These are phyloP conservation scores for Nitzschia palea DNA, from an alignment of 108 stramenopile species.

Conservation along the genomic window DNA sequence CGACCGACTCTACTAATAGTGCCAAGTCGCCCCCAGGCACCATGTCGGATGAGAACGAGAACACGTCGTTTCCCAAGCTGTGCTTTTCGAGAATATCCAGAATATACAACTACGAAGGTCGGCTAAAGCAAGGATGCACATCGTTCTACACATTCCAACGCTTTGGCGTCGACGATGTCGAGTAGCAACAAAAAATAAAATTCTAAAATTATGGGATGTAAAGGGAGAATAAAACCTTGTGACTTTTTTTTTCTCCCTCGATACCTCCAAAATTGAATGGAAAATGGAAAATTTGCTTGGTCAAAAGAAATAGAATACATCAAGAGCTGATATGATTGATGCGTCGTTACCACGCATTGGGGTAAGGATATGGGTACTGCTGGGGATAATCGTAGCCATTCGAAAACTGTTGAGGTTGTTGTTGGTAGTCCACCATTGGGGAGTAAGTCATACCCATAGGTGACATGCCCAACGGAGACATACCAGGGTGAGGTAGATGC, in stretches of 20 bases:
- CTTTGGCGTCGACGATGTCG: constrained; percentile 30
- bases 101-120: constrained; percentile 50
- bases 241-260: too few relatives aligned
- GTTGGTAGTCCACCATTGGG: neutral
- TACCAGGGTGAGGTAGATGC: neutral
- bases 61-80: constrained; percentile 16
- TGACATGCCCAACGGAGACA: neutral
- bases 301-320: too few relatives aligned
- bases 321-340: too few relatives aligned
- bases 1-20: neutral
- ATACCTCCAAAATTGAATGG: too few relatives aligned
- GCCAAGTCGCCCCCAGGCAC: neutral
- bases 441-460: neutral
- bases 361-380: constrained; percentile 1
- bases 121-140: constrained; percentile 44
- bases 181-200: neutral
- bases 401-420: neutral
- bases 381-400: neutral
- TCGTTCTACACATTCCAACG: constrained; percentile 54
- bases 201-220: neutral
- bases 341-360: too few relatives aligned
- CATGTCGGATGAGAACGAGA: neutral
- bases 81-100: constrained; percentile 43
- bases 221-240: neutral
- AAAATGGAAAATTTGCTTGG: too few relatives aligned